phyloP scores from a whole-genome alignment of 2,329 filamentous ascomycete genomes.

The Epichloe brachyelytri region DNA sequence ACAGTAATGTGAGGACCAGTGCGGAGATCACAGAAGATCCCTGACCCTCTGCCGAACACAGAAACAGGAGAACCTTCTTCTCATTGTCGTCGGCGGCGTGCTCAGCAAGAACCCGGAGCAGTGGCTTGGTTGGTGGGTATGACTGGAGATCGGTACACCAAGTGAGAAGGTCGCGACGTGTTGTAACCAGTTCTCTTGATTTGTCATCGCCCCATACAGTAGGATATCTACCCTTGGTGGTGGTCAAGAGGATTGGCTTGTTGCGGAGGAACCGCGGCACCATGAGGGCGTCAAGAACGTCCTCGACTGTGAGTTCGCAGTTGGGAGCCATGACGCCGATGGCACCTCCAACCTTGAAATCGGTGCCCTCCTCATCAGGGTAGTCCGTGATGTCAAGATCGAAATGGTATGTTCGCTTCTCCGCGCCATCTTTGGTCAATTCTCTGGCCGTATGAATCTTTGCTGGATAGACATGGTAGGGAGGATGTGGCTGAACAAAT shows the following conservation, averaged over 20 bases:
- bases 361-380: slow-evolving; percentile 67
- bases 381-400: slow-evolving; percentile 95
- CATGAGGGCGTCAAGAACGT: slow-evolving; percentile 69
- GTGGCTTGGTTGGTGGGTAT: slow-evolving; percentile 75
- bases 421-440: slow-evolving; percentile 74
- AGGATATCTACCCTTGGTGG: slow-evolving; percentile 76
- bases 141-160: slow-evolving; percentile 95
- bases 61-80: slow-evolving; percentile 75
- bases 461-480: slow-evolving; percentile 85
- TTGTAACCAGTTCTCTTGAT: slow-evolving; percentile 75
- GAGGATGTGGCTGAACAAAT: slow-evolving; percentile 90
- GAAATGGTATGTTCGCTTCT: slow-evolving; percentile 96
- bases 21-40: slow-evolving; percentile 84
- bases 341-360: slow-evolving; percentile 93
- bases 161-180: slow-evolving; percentile 77
- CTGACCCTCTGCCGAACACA: slow-evolving; percentile 83
- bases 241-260: slow-evolving; percentile 69
- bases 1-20: slow-evolving; percentile 80
- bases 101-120: slow-evolving; percentile 78
- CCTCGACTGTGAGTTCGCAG: slow-evolving; percentile 60
- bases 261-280: slow-evolving; percentile 74
- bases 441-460: slow-evolving; percentile 74
- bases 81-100: slow-evolving; percentile 69
- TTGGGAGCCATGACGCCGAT: slow-evolving; percentile 91
- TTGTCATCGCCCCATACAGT: slow-evolving; percentile 95